These are phyloP conservation scores for Zangia roseola DNA, from an alignment of 768 basidiomycete species.

Conservation along the genomic window DNA sequence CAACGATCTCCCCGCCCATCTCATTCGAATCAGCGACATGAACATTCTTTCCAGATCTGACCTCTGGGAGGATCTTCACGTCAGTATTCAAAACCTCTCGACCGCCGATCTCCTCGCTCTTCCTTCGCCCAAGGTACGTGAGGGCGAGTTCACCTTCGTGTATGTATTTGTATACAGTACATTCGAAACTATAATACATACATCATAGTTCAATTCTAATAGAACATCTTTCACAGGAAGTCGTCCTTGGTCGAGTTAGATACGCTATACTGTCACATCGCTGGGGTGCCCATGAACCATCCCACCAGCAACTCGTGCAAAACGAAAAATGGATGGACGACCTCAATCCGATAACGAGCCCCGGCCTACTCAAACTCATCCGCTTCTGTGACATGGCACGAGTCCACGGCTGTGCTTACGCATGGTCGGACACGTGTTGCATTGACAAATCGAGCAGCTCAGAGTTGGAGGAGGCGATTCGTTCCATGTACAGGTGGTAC, in stretches of 20 bases:
- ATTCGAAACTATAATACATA: too few relatives aligned
- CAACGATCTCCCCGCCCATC: slow-evolving; percentile 16
- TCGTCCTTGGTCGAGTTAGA: slow-evolving; percentile 1
- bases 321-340: background rate
- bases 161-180: too few relatives aligned
- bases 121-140: slow-evolving; percentile 8
- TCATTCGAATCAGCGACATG: slow-evolving; percentile 10
- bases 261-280: slow-evolving; percentile 10
- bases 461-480: background rate
- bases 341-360: background rate
- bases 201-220: background rate
- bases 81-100: background rate
- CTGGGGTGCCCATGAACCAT: background rate
- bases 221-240: slow-evolving; percentile 1
- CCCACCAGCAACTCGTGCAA: background rate
- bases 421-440: slow-evolving; percentile 3
- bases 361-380: background rate
- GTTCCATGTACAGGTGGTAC: slow-evolving; percentile 4
- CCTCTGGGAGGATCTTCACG: slow-evolving; percentile 10
- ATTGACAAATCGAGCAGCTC: background rate
- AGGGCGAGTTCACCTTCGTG: background rate
- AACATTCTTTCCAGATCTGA: slow-evolving; percentile 9
- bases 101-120: slow-evolving; percentile 6
- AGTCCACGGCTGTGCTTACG: background rate
- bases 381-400: background rate